A percentile compares a stretch with the other conserved stretches of the same genome.
These are phyloP conservation scores for Alternaria sp. DNA, from an alignment of 2,329 filamentous ascomycete species.

Conservation along the genomic window DNA sequence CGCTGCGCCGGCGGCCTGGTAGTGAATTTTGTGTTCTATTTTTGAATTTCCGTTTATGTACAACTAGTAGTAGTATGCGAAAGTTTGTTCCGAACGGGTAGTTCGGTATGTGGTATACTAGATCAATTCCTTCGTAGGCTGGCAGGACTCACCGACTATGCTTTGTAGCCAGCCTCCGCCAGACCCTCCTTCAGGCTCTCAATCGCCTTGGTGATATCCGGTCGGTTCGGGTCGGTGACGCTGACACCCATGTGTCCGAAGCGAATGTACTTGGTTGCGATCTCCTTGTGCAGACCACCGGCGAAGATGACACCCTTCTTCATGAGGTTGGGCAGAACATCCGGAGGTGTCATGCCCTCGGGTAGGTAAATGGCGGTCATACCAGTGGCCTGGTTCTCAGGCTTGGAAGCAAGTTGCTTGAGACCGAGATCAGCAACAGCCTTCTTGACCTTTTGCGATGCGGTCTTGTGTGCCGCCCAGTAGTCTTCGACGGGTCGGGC, in stretches of 20 bases:
- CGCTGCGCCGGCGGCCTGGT: neutral
- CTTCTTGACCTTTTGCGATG: conserved; percentile 86
- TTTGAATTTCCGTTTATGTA: neutral
- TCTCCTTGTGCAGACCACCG: conserved; percentile 94
- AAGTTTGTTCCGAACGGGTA: neutral
- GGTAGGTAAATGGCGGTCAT: conserved; percentile 99
- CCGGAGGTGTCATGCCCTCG: conserved; percentile 77
- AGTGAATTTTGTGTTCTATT: conserved; percentile 9
- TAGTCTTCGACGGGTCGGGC: conserved; percentile 79
- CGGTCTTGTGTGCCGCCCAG: conserved; percentile 79
- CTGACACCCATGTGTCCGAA: conserved; percentile 99
- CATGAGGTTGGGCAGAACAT: conserved; percentile 82
- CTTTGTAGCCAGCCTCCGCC: conserved; percentile 72
- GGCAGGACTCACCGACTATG: neutral
- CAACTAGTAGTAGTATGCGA: neutral
- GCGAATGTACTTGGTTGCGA: conserved; percentile 89
- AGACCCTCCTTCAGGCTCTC: conserved; percentile 77
- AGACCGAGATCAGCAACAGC: conserved; percentile 80
- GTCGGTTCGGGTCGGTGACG: conserved; percentile 78
- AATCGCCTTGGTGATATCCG: conserved; percentile 85
- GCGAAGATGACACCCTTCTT: conserved; percentile 93
- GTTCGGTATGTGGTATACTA: neutral
- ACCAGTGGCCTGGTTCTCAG: conserved; percentile 90
- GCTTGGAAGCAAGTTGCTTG: conserved; percentile 82
- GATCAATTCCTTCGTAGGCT: neutral